Percentiles rank a stretch among this genome's conserved stretches.
These are phyloP conservation scores for Tilletiaria anomala DNA, from an alignment of 1,284 basidiomycete genomes.

Conservation along the genomic window DNA sequence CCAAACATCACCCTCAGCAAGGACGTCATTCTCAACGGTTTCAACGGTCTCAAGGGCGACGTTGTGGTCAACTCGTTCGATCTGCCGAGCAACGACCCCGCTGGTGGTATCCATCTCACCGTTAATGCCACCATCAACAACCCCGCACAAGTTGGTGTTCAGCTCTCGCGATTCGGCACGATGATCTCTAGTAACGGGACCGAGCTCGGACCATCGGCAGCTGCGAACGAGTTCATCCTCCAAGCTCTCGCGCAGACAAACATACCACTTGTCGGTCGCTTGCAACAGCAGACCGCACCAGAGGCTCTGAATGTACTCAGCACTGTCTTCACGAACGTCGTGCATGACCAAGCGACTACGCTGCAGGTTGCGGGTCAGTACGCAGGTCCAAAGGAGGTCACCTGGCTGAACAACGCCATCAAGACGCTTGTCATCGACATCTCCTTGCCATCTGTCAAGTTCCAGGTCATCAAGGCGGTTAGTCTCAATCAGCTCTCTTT, in stretches of 20 bases:
- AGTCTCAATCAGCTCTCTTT: constrained; percentile 52
- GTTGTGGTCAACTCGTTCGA: constrained; percentile 59
- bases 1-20: constrained; percentile 50
- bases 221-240: constrained; percentile 47
- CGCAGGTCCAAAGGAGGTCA: constrained; percentile 51
- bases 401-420: constrained; percentile 63
- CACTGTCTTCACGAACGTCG: constrained; percentile 57
- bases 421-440: constrained; percentile 52
- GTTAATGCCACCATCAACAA: constrained; percentile 53
- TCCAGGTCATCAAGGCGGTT: constrained; percentile 56
- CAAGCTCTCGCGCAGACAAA: constrained; percentile 48
- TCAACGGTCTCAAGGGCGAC: constrained; percentile 54
- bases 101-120: constrained; percentile 59
- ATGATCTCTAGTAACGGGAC: constrained; percentile 48
- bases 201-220: constrained; percentile 51
- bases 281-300: constrained; percentile 50
- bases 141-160: constrained; percentile 62
- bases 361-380: constrained; percentile 53
- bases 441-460: constrained; percentile 53
- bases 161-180: constrained; percentile 53
- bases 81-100: constrained; percentile 56
- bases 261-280: constrained; percentile 51
- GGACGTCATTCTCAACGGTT: constrained; percentile 55
- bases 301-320: constrained; percentile 51
- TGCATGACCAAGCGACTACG: constrained; percentile 54